These are phyloP conservation scores for Fragosphaeria purpurea DNA, from an alignment of 2,329 filamentous ascomycete species.

Conservation along the genomic window DNA sequence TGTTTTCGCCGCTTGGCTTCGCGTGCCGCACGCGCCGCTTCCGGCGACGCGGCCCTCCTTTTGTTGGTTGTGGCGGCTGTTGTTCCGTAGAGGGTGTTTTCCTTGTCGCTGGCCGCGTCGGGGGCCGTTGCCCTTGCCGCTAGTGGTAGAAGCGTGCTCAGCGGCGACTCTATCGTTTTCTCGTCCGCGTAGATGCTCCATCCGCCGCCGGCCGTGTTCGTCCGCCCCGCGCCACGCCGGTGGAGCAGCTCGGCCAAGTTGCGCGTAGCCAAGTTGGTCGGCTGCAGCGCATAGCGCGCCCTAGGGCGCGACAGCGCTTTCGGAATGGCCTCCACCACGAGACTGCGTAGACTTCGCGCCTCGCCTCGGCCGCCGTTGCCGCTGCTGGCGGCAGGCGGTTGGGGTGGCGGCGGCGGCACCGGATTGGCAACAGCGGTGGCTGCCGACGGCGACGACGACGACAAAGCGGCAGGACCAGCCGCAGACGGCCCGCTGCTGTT, in stretches of 20 bases:
- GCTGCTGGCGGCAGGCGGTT: neutral
- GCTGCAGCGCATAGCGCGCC: constrained; percentile 58
- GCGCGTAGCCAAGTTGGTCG: constrained; percentile 59
- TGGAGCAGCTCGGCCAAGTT: constrained; percentile 62
- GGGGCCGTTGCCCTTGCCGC: constrained; percentile 22
- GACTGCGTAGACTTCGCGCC: constrained; percentile 52
- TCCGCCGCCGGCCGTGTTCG: constrained; percentile 63
- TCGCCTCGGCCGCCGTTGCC: constrained; percentile 34
- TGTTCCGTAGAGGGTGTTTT: neutral
- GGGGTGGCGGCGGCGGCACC: too few relatives aligned
- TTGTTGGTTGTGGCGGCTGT: constrained; percentile 1
- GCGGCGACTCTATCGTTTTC: constrained; percentile 40
- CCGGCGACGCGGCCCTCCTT: constrained; percentile 19
- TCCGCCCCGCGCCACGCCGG: constrained; percentile 57
- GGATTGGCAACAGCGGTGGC: neutral
- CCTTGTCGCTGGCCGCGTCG: neutral
- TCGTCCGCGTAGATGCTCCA: constrained; percentile 72
- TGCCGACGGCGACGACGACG: neutral
- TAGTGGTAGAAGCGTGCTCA: constrained; percentile 41
- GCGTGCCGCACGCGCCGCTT: constrained; percentile 21
- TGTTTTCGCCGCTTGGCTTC: constrained; percentile 48
- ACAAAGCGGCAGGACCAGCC: neutral
- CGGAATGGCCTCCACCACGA: constrained; percentile 70
- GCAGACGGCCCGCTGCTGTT: neutral
- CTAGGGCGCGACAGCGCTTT: constrained; percentile 70